phyloP scores from a whole-genome alignment of 1,139 yeast species.

The Scheffersomyces cryptocercus region DNA sequence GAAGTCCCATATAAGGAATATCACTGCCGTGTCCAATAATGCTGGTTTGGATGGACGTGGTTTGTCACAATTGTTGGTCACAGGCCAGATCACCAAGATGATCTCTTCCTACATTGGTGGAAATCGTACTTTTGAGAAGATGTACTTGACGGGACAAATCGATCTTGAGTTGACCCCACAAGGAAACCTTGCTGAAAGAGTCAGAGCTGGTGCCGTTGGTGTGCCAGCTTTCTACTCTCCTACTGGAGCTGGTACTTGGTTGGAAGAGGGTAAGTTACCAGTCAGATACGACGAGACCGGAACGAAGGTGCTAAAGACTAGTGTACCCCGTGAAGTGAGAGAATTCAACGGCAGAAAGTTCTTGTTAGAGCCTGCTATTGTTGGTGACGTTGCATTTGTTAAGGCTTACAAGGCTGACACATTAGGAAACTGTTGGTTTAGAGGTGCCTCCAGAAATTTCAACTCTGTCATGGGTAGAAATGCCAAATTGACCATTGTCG shows the following conservation, averaged over 20 bases:
- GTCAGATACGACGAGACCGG: conserved; percentile 33
- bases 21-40: conserved; percentile 51
- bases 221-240: conserved; percentile 52
- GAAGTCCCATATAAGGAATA: conserved; percentile 29
- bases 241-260: conserved; percentile 54
- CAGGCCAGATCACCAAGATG: conserved; percentile 49
- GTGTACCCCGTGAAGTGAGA: conserved; percentile 42
- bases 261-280: conserved; percentile 51
- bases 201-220: conserved; percentile 53
- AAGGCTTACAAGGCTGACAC: conserved; percentile 51
- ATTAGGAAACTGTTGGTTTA: conserved; percentile 49
- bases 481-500: conserved; percentile 48
- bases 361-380: conserved; percentile 43
- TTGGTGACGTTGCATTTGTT: conserved; percentile 48
- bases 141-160: conserved; percentile 44
- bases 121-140: conserved; percentile 41
- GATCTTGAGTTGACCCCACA: conserved; percentile 52
- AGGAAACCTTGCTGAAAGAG: conserved; percentile 51
- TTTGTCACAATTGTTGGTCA: conserved; percentile 38
- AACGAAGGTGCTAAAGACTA: conserved; percentile 31
- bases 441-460: conserved; percentile 49
- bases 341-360: conserved; percentile 44
- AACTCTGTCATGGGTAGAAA: conserved; percentile 48
- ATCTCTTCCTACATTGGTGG: conserved; percentile 50
- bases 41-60: conserved; percentile 53